phyloP scores from a whole-genome alignment of 2,329 filamentous ascomycete genomes.

The Fusarium nematophilum region DNA sequence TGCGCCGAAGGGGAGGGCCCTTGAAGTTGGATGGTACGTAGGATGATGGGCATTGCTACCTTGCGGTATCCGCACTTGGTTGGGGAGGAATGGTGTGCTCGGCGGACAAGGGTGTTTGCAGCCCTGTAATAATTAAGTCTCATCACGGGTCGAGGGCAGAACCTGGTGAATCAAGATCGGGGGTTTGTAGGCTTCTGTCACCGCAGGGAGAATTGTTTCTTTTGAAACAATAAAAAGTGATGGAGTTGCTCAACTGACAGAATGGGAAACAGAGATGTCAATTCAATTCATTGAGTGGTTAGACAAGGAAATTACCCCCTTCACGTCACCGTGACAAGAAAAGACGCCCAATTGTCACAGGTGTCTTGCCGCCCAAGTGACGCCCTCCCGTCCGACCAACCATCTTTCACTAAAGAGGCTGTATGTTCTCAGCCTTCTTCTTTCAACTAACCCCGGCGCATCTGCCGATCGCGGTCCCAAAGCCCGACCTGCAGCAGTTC shows the following conservation, averaged over 20 bases:
- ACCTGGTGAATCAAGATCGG: neutral
- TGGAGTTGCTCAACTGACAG: no score
- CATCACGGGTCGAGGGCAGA: neutral
- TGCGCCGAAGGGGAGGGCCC: neutral
- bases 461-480: neutral
- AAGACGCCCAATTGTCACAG: neutral
- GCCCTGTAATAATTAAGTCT: no score
- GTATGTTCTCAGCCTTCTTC: neutral
- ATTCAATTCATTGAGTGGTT: neutral
- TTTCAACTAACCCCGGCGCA: neutral
- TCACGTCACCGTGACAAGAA: constrained; percentile 8
- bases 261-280: no score
- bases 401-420: neutral
- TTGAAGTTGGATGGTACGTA: neutral
- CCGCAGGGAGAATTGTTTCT: neutral
- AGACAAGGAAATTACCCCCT: neutral
- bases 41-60: no score
- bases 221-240: no score
- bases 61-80: no score
- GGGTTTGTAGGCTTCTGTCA: neutral
- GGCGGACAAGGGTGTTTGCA: neutral
- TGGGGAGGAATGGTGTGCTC: no score
- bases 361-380: neutral
- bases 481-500: neutral
- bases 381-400: neutral